Evolutionary conservation across 805 yeast genomes (phyloP).

Genomic region (Hanseniaspora valbyensis): DNA sequence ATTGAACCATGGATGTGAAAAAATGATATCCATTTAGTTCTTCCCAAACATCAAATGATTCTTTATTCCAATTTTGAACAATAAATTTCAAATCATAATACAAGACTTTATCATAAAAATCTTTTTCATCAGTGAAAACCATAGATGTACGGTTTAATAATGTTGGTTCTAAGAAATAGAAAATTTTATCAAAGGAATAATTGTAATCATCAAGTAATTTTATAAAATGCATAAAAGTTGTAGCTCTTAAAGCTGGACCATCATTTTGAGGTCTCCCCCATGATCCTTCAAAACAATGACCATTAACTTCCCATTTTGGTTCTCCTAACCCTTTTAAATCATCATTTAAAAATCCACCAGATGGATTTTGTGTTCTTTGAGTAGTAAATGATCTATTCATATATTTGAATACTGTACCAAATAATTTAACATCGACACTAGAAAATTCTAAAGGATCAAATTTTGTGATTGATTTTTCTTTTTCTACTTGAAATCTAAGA

Average conservation of each 20-base stretch:
- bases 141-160: constrained; percentile 4
- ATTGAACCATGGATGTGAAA: constrained; percentile 66
- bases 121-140: constrained; percentile 24
- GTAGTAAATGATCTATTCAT: constrained; percentile 45
- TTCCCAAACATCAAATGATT: constrained; percentile 86
- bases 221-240: constrained; percentile 50
- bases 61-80: constrained; percentile 45
- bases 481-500: constrained; percentile 31
- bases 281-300: constrained; percentile 44
- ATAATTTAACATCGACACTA: constrained; percentile 9
- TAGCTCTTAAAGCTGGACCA: constrained; percentile 77
- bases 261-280: constrained; percentile 98
- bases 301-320: constrained; percentile 70
- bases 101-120: constrained; percentile 42
- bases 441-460: neutral
- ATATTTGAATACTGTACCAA: constrained; percentile 44
- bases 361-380: constrained; percentile 58
- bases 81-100: constrained; percentile 64
- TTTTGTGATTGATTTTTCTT: neutral
- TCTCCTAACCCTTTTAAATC: constrained; percentile 64
- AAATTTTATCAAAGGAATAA: constrained; percentile 21
- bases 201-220: constrained; percentile 31
- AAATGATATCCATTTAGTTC: constrained; percentile 67
- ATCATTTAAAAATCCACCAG: constrained; percentile 43
- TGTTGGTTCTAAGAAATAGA: constrained; percentile 8